phyloP scores from a whole-genome alignment of 1,139 yeast species.

The Pichia inconspicua region DNA sequence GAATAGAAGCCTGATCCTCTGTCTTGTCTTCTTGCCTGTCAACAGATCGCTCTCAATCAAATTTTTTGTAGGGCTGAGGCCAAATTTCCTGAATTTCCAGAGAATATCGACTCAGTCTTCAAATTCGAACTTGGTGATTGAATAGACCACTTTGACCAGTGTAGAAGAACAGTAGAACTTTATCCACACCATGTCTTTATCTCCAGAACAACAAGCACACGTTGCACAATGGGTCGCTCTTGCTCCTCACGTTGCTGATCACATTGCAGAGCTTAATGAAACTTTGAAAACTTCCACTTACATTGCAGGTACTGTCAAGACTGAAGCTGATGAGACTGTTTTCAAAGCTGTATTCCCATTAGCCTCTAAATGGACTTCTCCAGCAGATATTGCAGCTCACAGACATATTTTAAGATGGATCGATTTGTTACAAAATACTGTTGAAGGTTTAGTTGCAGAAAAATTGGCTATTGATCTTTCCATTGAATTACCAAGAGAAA shows the following conservation, averaged over 20 bases:
- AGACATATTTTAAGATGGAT: conserved; percentile 92
- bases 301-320: conserved; percentile 56
- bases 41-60: too few relatives aligned
- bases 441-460: conserved; percentile 45
- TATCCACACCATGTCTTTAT: not conserved
- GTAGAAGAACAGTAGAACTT: not conserved
- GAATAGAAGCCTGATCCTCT: too few relatives aligned
- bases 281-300: conserved; percentile 63
- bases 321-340: conserved; percentile 60
- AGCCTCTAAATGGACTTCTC: conserved; percentile 46
- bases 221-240: conserved; percentile 76
- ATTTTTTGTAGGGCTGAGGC: too few relatives aligned
- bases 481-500: conserved; percentile 61
- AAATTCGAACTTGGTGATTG: not conserved
- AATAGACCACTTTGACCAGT: too few relatives aligned
- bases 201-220: conserved; percentile 39
- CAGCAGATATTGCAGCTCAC: conserved; percentile 43
- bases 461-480: conserved; percentile 50
- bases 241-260: conserved; percentile 47
- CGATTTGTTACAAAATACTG: conserved; percentile 70
- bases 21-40: too few relatives aligned
- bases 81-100: too few relatives aligned
- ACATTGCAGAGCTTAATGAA: conserved; percentile 50
- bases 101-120: too few relatives aligned
- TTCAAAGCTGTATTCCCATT: conserved; percentile 59